Base-by-base conservation (phyloP, 2,329 filamentous ascomycete genomes). In the Lecanosticta acicola region DNA sequence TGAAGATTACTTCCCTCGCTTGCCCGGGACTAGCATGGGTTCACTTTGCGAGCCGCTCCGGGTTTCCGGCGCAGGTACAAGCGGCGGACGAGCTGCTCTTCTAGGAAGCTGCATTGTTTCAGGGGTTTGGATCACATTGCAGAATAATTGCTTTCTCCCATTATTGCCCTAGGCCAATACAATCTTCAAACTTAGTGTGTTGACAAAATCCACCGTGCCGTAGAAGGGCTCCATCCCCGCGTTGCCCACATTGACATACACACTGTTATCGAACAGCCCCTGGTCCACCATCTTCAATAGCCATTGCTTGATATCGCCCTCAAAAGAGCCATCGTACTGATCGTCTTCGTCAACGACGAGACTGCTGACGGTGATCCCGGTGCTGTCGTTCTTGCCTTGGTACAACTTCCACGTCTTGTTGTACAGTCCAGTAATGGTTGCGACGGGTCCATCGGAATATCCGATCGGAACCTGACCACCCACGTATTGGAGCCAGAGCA, bases 401-500 rank as follows among this genome's bases (percentile, higher is more conserved):
- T 71, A 71, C 24, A 72, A 44, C 46, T 67, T 65, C 68, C 69
- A 72, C 10, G 61, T 62, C 24, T 66, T 68, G 29, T 63, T 64
- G 44, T 63, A 69, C 5, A 69, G 58, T 11, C 24, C 24, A 26
- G 63, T 52, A 33, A 69, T 61, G 0, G 67, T 71, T 3, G 66
- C 62, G 16, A 65, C 59, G 26, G 61, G 49, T 1, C 63, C 62
- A 34, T 59, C 55, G 4, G 56, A 50, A 61, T 65, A 72, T 36
- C 70, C 69, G 45, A 72, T 72, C 11, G 69, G 69, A 3, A 71
- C 58, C 48, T 72, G 69, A 2, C 68, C 69, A 14, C 69, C 69
- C n/a, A 68, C 67, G 43, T 67, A 71, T 19, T 67, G 63, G 2
- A 72, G 62, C 70, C 70, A 72, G 11, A 72, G 68, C 69, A 72